These are phyloP conservation scores for Vaccinium darrowii DNA, from an alignment of 148 eudicot species.

Conservation along the genomic window DNA sequence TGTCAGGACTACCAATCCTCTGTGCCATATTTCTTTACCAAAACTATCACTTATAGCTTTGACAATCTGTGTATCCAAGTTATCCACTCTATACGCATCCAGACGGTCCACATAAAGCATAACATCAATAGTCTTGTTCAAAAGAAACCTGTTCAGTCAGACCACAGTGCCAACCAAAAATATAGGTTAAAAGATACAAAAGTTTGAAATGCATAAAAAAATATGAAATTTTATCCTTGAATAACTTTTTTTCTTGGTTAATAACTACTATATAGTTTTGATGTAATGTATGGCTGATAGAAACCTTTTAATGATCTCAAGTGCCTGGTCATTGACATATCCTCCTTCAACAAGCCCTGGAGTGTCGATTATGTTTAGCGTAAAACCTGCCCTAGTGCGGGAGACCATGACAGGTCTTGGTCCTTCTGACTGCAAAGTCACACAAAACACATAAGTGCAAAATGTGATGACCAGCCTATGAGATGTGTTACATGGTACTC, in stretches of 20 bases:
- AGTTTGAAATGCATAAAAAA: not conserved
- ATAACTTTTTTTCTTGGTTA: not conserved
- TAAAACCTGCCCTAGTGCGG: constrained; percentile 74
- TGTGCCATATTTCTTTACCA: constrained; percentile 81
- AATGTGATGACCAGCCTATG: not conserved
- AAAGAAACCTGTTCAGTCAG: constrained; percentile 78
- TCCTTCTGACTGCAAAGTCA: constrained; percentile 68
- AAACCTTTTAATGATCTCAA: constrained; percentile 80
- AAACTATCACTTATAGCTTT: constrained; percentile 80
- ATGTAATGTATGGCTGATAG: not conserved
- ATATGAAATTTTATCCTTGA: not conserved
- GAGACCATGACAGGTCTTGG: constrained; percentile 90
- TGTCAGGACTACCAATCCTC: constrained; percentile 80
- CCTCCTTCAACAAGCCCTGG: constrained; percentile 98
- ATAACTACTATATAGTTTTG: not conserved
- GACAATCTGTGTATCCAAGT: constrained; percentile 78
- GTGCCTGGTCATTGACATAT: constrained; percentile 75
- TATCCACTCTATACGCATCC: constrained; percentile 93
- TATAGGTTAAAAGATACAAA: not conserved
- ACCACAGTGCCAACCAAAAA: constrained; percentile 31
- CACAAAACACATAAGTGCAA: not conserved
- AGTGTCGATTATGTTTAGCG: constrained; percentile 88
- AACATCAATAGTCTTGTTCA: constrained; percentile 84
- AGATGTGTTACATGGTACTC: not conserved
- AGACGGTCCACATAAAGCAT: constrained; percentile 87